Evolutionary conservation across 1,284 basidiomycete genomes (phyloP).

Genomic region (Kalmanozyma brasiliensis): DNA sequence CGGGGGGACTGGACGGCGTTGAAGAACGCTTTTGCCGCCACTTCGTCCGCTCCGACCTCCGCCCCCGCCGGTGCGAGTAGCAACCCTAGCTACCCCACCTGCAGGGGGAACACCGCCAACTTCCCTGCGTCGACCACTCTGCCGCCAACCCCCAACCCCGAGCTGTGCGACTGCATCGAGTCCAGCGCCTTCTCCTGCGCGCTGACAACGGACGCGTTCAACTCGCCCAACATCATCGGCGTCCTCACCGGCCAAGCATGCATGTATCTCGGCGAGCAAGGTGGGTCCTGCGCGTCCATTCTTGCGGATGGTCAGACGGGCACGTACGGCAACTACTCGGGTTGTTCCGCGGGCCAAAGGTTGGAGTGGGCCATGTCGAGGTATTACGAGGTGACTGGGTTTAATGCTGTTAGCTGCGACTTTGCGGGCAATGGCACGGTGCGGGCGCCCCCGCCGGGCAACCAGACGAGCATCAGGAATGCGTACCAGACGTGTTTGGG

Average conservation of each 20-base stretch:
- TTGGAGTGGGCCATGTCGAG: slow-evolving; percentile 78
- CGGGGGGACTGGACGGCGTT: slow-evolving; percentile 78
- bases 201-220: slow-evolving; percentile 75
- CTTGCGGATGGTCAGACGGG: slow-evolving; percentile 79
- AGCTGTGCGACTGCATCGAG: slow-evolving; percentile 81
- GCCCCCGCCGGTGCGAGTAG: slow-evolving; percentile 74
- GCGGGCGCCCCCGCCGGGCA: slow-evolving; percentile 73
- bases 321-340: slow-evolving; percentile 78
- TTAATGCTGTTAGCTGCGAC: slow-evolving; percentile 74
- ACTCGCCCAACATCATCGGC: slow-evolving; percentile 78
- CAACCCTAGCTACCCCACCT: slow-evolving; percentile 74
- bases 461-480: slow-evolving; percentile 72
- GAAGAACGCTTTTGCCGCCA: slow-evolving; percentile 74
- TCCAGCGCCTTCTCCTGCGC: slow-evolving; percentile 76
- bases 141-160: slow-evolving; percentile 83
- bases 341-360: slow-evolving; percentile 78
- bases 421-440: slow-evolving; percentile 86
- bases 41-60: slow-evolving; percentile 74
- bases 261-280: slow-evolving; percentile 74
- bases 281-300: slow-evolving; percentile 75
- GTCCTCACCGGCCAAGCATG: slow-evolving; percentile 77
- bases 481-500: slow-evolving; percentile 79
- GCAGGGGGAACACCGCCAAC: slow-evolving; percentile 74
- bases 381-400: slow-evolving; percentile 78
- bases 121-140: slow-evolving; percentile 77